Evolutionary conservation across 2,329 filamentous ascomycete species (phyloP).

Genomic region (Talaromyces pinophilus): DNA sequence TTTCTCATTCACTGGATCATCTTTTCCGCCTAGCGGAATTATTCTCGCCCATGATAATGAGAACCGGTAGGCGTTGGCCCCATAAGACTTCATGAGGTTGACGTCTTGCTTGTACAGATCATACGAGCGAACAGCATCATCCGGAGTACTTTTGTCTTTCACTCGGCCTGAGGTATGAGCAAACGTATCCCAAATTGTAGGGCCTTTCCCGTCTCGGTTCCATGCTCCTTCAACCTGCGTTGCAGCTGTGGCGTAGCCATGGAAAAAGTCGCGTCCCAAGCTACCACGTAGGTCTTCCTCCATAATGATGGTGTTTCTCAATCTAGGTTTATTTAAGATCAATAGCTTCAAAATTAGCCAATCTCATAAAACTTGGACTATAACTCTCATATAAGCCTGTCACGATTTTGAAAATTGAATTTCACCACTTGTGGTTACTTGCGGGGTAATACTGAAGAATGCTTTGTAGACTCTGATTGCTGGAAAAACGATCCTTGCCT

Average conservation of each 20-base stretch:
- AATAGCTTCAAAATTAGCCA: not conserved
- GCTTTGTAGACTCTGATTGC: constrained; percentile 10
- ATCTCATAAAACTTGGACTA: not conserved
- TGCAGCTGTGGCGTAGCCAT: constrained; percentile 35
- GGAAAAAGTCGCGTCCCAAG: constrained; percentile 33
- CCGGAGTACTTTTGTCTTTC: constrained; percentile 70
- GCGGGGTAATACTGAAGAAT: not conserved
- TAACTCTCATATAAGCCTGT: not conserved
- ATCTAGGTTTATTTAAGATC: not conserved
- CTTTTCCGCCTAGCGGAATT: constrained; percentile 73
- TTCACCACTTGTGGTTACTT: not conserved
- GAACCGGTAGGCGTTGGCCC: constrained; percentile 74
- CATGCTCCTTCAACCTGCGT: constrained; percentile 73
- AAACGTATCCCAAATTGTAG: constrained; percentile 82
- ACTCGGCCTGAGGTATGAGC: constrained; percentile 74
- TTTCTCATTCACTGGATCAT: constrained; percentile 72
- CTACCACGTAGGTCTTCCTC: constrained; percentile 30
- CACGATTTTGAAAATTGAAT: not conserved
- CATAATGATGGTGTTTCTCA: not conserved
- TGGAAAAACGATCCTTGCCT: not conserved
- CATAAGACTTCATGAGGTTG: constrained; percentile 68
- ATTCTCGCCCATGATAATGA: constrained; percentile 74
- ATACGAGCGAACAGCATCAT: constrained; percentile 78
- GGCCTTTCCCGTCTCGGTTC: constrained; percentile 70
- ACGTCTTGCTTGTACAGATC: constrained; percentile 73